Base-by-base conservation (phyloP, 305 asterid species). In the Striga hermonthica region DNA sequence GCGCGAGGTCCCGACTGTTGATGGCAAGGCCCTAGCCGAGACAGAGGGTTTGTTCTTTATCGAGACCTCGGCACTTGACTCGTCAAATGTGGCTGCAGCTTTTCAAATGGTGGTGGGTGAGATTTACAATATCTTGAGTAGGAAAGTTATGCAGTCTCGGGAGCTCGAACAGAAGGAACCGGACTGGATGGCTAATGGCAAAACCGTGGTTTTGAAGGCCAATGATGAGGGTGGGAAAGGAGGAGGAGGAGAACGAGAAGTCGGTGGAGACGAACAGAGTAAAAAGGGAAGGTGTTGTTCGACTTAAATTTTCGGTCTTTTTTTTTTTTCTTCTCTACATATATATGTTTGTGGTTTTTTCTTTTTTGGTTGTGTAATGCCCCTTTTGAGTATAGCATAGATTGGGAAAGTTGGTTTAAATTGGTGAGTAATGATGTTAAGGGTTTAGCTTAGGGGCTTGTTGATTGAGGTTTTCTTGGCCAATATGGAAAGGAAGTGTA, bases 61-160 rank as follows among this genome's bases (percentile, higher is more conserved):
- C 5, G 89, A 83, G 68, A 83, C 89, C 39, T 83, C 89, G 6
- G 86, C 89, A 4, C 78, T 83, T 0, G 84, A 81, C 61, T 83
- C 83, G 8, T 78, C 85, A 28, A 83, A 83, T 1, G 85, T 83
- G 0, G 37, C 72, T 13, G 66, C 68, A 39, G 89, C 89, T 4
- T 83, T 83, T 45, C 81, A 81, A 74, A 81, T 71, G 11, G 89
- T 83, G 1, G 75, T 83, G 60, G 73, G 59, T 8, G 89, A 83
- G 64, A 83, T 83, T 41, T 83, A 81, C 9, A 74, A 59, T 78
- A 83, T 81, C 16, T 74, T 81, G 38, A 81, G 84, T 7, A 50
- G 83, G 62, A 83, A 81, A 67, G 83, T 78, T 8, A 76, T 83
- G 77, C 78, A 80, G 66, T 72, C 85, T 67, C 76, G 67, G 43